Conservation (phyloP, 169 alveolate species). For the Cyclospora cayetanensis region DNA sequence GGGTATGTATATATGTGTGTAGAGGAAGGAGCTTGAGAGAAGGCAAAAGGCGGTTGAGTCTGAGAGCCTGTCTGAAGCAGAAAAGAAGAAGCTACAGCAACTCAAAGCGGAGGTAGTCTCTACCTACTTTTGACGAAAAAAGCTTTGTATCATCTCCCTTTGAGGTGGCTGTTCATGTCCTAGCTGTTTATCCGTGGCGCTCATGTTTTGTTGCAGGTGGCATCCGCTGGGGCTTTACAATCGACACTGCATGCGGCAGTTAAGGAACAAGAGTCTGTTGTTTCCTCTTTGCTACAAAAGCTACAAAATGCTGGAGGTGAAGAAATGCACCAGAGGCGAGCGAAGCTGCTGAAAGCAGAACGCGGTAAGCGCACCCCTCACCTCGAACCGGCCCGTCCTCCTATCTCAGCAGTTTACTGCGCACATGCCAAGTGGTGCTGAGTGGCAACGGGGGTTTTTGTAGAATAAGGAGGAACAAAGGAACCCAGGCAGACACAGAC, state of each 20-base stretch:
- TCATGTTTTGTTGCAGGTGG: not conserved
- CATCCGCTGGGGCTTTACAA: not conserved
- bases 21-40: not conserved
- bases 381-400: too few relatives aligned
- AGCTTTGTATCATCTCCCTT: too few relatives aligned
- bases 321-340: not conserved
- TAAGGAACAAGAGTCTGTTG: not conserved
- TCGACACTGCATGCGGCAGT: not conserved
- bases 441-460: too few relatives aligned
- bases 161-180: too few relatives aligned
- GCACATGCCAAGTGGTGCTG: too few relatives aligned
- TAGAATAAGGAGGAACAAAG: too few relatives aligned
- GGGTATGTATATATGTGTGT: too few relatives aligned
- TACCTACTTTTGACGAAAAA: too few relatives aligned
- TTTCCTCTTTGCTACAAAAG: not conserved
- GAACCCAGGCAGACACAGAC: too few relatives aligned
- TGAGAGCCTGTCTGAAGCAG: constrained; percentile 92
- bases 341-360: constrained; percentile 14
- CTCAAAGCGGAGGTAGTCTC: constrained; percentile 47
- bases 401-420: too few relatives aligned
- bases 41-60: not conserved
- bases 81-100: constrained; percentile 86
- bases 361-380: not conserved
- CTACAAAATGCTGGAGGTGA: constrained; percentile 47
- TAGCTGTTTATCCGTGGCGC: too few relatives aligned